A percentile compares a stretch with the other conserved stretches of the same genome.
Conservation (phyloP, 192 early-diverging fungal species). For the Backusella australiensis region DNA sequence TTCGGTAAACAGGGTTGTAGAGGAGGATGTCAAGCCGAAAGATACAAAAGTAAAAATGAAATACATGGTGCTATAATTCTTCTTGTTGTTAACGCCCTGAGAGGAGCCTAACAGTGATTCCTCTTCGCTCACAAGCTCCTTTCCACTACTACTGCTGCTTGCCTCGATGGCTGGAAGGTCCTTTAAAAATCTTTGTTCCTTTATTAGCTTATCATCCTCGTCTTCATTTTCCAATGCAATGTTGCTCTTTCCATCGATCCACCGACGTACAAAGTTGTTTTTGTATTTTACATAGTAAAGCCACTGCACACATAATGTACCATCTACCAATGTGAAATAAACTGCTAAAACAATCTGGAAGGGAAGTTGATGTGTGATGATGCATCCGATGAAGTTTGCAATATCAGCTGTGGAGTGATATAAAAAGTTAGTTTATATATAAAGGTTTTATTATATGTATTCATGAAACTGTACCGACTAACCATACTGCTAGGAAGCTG, state of each 20-base stretch:
- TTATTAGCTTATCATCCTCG: background rate
- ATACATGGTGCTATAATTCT: background rate
- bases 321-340: slow-evolving; percentile 30
- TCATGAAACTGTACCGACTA: slow-evolving; percentile 37
- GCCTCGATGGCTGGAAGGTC: background rate
- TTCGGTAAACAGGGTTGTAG: background rate
- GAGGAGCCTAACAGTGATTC: background rate
- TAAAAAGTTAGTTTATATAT: background rate
- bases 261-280: slow-evolving; percentile 14
- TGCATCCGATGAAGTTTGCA: slow-evolving; percentile 67
- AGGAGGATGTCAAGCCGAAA: background rate
- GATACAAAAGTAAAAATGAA: slow-evolving; percentile 9
- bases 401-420: slow-evolving; percentile 54
- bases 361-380: slow-evolving; percentile 63
- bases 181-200: background rate
- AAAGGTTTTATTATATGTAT: background rate
- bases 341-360: slow-evolving; percentile 55
- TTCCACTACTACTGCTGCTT: background rate
- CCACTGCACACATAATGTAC: slow-evolving; percentile 25
- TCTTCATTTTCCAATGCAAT: background rate
- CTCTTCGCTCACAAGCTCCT: background rate
- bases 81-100: background rate
- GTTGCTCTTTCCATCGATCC: slow-evolving; percentile 8
- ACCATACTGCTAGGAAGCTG: slow-evolving; percentile 59
- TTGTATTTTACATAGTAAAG: slow-evolving; percentile 28